These are phyloP conservation scores for Dendrothele bispora DNA, from an alignment of 768 basidiomycete genomes.

Conservation along the genomic window DNA sequence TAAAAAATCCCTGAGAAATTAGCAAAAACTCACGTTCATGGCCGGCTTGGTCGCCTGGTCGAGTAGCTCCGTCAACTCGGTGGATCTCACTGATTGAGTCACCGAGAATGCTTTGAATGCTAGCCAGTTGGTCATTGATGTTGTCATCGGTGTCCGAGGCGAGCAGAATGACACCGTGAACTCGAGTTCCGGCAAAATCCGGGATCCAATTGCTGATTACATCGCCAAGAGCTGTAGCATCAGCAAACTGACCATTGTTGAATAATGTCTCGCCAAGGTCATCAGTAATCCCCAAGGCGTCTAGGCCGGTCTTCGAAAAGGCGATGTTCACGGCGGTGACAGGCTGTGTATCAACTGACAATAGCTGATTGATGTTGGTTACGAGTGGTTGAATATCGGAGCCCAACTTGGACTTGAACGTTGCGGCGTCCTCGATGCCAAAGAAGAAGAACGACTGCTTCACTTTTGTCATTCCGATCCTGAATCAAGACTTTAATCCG, in stretches of 20 bases:
- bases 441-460: conserved; percentile 25
- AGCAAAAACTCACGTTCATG: conserved; percentile 29
- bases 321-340: conserved; percentile 23
- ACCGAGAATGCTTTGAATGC: conserved; percentile 18
- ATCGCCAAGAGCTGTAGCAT: conserved; percentile 12
- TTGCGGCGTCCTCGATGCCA: conserved; percentile 13
- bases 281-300: conserved; percentile 16
- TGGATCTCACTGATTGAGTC: conserved; percentile 17
- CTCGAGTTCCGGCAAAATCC: conserved; percentile 16
- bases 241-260: conserved; percentile 7
- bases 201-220: conserved; percentile 15
- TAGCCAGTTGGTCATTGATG: conserved; percentile 15
- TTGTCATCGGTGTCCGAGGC: conserved; percentile 19
- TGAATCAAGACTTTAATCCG: too few species aligned
- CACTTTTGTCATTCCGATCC: conserved; percentile 20
- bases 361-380: conserved; percentile 18
- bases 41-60: conserved; percentile 22
- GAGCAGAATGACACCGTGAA: conserved; percentile 23
- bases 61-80: conserved; percentile 18
- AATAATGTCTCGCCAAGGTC: conserved; percentile 15
- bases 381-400: conserved; percentile 18
- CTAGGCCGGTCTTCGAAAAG: conserved; percentile 18
- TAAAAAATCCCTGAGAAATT: conserved; percentile 12
- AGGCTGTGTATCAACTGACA: conserved; percentile 16
- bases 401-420: conserved; percentile 17